Base-by-base conservation (phyloP, 495 filamentous ascomycete species). In the Lasiosphaeria ovina region DNA sequence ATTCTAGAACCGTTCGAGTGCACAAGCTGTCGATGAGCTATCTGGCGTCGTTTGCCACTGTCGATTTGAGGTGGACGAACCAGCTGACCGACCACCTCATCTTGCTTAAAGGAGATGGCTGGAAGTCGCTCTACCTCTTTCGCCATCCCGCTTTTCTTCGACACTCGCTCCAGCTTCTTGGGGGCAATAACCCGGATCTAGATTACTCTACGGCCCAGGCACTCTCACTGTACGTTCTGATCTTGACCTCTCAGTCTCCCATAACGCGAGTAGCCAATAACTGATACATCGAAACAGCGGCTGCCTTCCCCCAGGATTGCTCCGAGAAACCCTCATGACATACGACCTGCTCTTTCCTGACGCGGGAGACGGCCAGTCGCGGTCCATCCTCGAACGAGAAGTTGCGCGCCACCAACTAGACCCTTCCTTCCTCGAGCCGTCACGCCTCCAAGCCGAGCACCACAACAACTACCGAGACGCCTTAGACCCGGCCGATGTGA, bases 41-140 rank as follows among this genome's bases (percentile, higher is more conserved):
- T 24, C 51, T 62, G 50, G 35, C 17, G 12, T 7, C 34, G 8
- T 51, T 58, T 24, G 48, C 49, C 4, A 57, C 17, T 8, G 36
- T 62, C 24, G n/a, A 47, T 3, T 32, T 62, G 1, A 16, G 17
- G 31, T 62, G 54, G 42, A 62, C 60, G 3, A 32, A 58, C 35
- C 55, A 42, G 14, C 55, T 62, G 4, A 58, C 54, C 16, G 55
- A 62, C 47, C 60, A 62, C 54, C 17, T 62, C 0, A 51, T 51
- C 4, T 45, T 62, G 16, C 36, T 44, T 2, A 51, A 45, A 6
- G 38, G 54, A 1, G 47, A 31, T 1, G 36, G 32, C 48, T 45
- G 51, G 60, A 62, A 62, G 55, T 24, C 40, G n/a, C 34, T 62
- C 2, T 58, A 36, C 31, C 7, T 62, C 16, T 62, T 62, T 31